Evolutionary conservation across 176 grass and related monocot genomes (phyloP).

Genomic region (Elymus sibiricus): DNA sequence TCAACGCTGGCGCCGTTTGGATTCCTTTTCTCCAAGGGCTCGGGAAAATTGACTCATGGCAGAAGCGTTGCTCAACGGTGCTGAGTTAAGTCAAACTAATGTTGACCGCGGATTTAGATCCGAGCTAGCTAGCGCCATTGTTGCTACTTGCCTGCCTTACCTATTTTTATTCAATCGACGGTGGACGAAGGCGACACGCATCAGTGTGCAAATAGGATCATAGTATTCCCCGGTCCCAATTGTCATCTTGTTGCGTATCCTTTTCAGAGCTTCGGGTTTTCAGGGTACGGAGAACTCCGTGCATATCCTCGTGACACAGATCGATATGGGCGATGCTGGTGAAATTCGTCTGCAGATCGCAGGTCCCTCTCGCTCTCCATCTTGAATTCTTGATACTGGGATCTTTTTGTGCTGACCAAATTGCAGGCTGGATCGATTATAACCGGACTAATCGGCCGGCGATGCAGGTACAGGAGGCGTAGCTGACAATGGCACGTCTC

Average conservation of each 20-base stretch:
- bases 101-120: background rate
- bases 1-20: background rate
- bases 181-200: background rate
- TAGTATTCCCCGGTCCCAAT: background rate
- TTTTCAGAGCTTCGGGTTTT: background rate
- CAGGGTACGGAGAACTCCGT: background rate
- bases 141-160: background rate
- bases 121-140: background rate
- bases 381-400: background rate
- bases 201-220: background rate
- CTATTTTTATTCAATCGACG: background rate
- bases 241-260: background rate
- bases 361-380: constrained; percentile 11
- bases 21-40: background rate
- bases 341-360: constrained; percentile 50
- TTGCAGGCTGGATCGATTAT: too few relatives aligned
- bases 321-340: constrained; percentile 25
- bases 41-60: background rate
- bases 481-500: background rate
- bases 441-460: background rate
- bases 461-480: constrained; percentile 18
- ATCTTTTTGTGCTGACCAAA: background rate
- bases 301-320: background rate
- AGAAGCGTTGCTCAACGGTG: background rate
- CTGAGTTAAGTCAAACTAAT: background rate